Percentiles rank a stretch among this genome's conserved stretches.
These are phyloP conservation scores for Phytopythium vexans DNA, from an alignment of 352 stramenopile genomes.

Conservation along the genomic window DNA sequence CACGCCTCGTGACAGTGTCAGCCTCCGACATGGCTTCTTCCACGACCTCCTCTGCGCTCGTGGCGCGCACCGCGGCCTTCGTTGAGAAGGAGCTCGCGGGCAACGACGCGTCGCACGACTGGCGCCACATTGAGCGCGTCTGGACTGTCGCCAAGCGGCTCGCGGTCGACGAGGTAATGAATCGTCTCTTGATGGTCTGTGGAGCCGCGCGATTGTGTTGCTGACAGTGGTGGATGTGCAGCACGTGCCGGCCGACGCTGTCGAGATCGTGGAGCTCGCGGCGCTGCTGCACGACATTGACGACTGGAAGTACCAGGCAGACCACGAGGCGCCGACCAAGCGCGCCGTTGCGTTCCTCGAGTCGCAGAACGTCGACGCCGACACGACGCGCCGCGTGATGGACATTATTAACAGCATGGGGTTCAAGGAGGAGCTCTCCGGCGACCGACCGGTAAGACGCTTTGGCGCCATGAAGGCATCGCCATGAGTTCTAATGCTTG, in stretches of 20 bases:
- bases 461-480: not conserved
- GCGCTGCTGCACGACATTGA: conserved; percentile 89
- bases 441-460: conserved; percentile 13
- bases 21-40: too few species aligned
- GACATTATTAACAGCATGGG: conserved; percentile 81
- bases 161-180: conserved; percentile 69
- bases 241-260: conserved; percentile 45
- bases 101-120: conserved; percentile 86
- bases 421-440: conserved; percentile 80
- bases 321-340: conserved; percentile 45
- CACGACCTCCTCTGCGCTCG: conserved; percentile 31
- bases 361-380: conserved; percentile 37
- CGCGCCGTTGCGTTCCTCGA: conserved; percentile 56
- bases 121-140: conserved; percentile 86
- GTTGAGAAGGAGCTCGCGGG: conserved; percentile 64
- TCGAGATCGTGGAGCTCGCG: conserved; percentile 81
- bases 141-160: conserved; percentile 70
- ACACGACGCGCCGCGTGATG: conserved; percentile 70
- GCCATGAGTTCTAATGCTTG: not conserved
- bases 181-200: not conserved
- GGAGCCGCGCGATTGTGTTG: not conserved
- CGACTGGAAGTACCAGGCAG: conserved; percentile 86
- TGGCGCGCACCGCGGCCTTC: conserved; percentile 69
- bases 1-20: too few species aligned
- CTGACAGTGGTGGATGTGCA: conserved; percentile 8